A percentile compares a stretch with the other conserved stretches of the same genome.
Conservation (phyloP, 2,329 filamentous ascomycete genomes). For the Cylindrodendrum hubeiense region DNA sequence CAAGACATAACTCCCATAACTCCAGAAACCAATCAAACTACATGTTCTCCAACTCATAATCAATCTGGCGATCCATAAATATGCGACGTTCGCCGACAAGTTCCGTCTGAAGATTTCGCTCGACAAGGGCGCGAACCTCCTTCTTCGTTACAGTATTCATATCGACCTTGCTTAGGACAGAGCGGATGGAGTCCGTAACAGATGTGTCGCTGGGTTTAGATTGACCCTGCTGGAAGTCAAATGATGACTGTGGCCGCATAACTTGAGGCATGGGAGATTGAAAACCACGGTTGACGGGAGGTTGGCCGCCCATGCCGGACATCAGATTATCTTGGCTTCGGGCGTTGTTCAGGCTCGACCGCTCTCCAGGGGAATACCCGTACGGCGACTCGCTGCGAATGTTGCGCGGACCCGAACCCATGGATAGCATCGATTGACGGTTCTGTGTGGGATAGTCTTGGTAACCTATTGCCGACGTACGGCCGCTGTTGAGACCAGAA, state of each 20-base stretch:
- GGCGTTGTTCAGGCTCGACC: conserved; percentile 73
- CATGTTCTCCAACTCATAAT: conserved; percentile 94
- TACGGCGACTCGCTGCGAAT: conserved; percentile 68
- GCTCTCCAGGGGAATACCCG: conserved; percentile 64
- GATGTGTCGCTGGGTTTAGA: conserved; percentile 81
- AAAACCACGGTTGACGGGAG: conserved; percentile 62
- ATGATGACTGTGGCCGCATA: conserved; percentile 59
- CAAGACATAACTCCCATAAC: too few relatives aligned
- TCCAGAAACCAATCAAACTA: conserved; percentile 54
- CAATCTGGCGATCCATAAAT: conserved; percentile 94
- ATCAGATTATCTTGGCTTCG: conserved; percentile 62
- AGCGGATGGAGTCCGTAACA: conserved; percentile 89
- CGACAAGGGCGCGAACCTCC: conserved; percentile 89
- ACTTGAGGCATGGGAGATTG: conserved; percentile 52
- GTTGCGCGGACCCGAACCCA: conserved; percentile 61
- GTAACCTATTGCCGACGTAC: conserved; percentile 61
- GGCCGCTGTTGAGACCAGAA: conserved; percentile 73
- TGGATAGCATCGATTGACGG: conserved; percentile 80
- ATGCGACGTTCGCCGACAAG: conserved; percentile 85
- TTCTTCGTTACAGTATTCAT: conserved; percentile 98
- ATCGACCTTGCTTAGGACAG: conserved; percentile 87
- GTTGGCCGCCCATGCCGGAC: conserved; percentile 52
- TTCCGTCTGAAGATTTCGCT: conserved; percentile 92
- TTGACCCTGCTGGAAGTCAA: conserved; percentile 70
- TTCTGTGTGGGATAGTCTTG: conserved; percentile 64